Conservation (phyloP, 495 filamentous ascomycete species). For the Trichoderma virens region DNA sequence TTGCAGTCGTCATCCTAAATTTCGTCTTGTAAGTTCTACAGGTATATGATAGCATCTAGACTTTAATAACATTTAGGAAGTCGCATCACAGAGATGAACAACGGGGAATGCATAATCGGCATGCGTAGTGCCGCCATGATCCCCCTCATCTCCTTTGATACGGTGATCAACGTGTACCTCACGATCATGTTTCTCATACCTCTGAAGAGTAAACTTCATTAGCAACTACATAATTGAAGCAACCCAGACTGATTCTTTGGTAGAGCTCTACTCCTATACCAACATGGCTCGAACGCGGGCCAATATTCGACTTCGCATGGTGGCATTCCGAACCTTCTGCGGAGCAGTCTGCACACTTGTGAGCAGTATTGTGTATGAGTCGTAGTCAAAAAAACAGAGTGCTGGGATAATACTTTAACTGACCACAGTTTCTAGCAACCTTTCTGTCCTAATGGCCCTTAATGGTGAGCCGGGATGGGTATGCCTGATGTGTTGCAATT, state of each 20-base stretch:
- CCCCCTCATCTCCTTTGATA: slow-evolving; percentile 42
- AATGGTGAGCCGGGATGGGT: slow-evolving; percentile 49
- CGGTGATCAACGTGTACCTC: slow-evolving; percentile 46
- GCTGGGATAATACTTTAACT: neutral
- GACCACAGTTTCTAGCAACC: slow-evolving; percentile 30
- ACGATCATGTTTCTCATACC: slow-evolving; percentile 43
- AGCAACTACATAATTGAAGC: neutral
- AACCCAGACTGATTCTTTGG: neutral
- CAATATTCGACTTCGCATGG: slow-evolving; percentile 28
- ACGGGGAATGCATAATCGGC: slow-evolving; percentile 44
- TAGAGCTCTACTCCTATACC: slow-evolving; percentile 35
- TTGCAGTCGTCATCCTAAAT: slow-evolving; percentile 38
- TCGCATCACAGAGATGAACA: slow-evolving; percentile 37
- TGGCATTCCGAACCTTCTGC: slow-evolving; percentile 41
- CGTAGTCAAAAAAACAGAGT: neutral
- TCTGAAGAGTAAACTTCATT: slow-evolving; percentile 29
- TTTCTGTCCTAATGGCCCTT: slow-evolving; percentile 41
- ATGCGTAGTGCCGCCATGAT: slow-evolving; percentile 42
- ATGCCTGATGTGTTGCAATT: slow-evolving; percentile 50
- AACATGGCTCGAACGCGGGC: slow-evolving; percentile 24
- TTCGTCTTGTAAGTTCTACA: slow-evolving; percentile 40
- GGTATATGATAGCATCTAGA: neutral
- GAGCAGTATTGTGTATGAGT: slow-evolving; percentile 38
- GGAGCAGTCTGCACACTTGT: slow-evolving; percentile 40
- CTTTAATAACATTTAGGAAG: slow-evolving; percentile 20